phyloP scores from a whole-genome alignment of 306 rosid species.

The Quercus parvula region DNA sequence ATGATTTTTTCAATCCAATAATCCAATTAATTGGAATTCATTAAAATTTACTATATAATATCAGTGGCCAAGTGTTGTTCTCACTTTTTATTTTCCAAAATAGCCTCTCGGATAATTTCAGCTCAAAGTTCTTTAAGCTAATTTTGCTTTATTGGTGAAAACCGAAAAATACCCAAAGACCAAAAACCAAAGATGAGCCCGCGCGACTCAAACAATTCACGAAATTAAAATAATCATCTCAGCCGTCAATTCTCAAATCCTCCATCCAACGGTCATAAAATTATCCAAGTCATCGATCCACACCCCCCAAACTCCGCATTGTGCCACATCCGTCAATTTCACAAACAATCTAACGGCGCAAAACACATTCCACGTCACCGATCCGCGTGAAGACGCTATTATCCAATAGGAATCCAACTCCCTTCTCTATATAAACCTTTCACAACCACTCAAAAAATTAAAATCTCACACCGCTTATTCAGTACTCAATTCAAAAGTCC shows the following conservation, averaged over 20 bases:
- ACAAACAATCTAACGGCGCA: neutral
- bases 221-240: neutral
- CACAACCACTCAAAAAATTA: neutral
- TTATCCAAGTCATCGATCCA: conserved; percentile 26
- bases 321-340: conserved; percentile 5
- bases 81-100: no score
- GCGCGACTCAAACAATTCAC: neutral
- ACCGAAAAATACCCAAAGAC: neutral
- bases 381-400: conserved; percentile 14
- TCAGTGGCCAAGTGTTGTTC: no score
- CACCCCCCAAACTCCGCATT: neutral
- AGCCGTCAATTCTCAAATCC: neutral
- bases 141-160: neutral
- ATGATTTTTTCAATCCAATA: no score
- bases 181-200: neutral
- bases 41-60: no score
- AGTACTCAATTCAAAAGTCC: neutral
- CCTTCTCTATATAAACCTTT: conserved; percentile 8
- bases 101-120: no score
- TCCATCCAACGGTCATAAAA: neutral
- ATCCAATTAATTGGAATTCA: no score
- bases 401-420: conserved; percentile 17
- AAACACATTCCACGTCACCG: neutral
- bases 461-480: neutral
- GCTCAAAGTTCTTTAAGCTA: neutral